Evolutionary conservation across 805 yeast species (phyloP), one percentile per base, ranked within the genome.

Genomic region (Saccharomycopsis fibuligera): DNA sequence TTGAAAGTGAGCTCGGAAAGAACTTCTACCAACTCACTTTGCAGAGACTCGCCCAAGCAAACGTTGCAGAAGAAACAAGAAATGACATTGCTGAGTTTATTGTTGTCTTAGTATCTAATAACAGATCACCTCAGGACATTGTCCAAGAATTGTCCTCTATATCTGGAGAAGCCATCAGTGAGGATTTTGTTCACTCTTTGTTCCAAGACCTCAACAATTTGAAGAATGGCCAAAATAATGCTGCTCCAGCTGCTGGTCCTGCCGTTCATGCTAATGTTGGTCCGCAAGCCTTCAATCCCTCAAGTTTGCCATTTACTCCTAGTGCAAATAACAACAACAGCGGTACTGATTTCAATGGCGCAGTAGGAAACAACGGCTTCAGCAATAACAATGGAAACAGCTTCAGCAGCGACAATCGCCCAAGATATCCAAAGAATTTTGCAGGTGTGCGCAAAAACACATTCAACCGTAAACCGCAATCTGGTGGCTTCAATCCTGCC

Each of bases 1-100:
- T 25, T 12, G 37, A 35, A 22, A 36, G 36, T n/a, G 45, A 37
- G 12, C 44, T 44, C 10, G 49, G 45, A 4, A 31, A 44, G 29
- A 30, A 38, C 33, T 45, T 48, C 29, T 35, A 39, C 17, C 48
- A 47, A 17, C 33, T 17, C 12, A 44, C 48, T 5, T 30, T 44
- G 22, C 42, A 40, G 30, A 47, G 38, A 29, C 23, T 51, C 10
- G 39, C 43, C 5, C 50, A 48, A 19, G 43, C 50, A 8, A 27
- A 25, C 21, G 46, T 51, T 5, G 37, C 46, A 2, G 50, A 50
- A 17, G 55, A 52, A 17, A 41, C 48, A 16, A 45, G 50, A 37
- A 69, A 66, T 40, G 83, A 81, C 56, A 80, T 82, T 37, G 86
- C 93, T 12, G 93, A 85, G 62, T 85, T 76, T 59, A 78, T 85